A percentile compares a stretch with the other conserved stretches of the same genome.
phyloP scores from a whole-genome alignment of 805 yeast species.

The Starmerella bombi region DNA sequence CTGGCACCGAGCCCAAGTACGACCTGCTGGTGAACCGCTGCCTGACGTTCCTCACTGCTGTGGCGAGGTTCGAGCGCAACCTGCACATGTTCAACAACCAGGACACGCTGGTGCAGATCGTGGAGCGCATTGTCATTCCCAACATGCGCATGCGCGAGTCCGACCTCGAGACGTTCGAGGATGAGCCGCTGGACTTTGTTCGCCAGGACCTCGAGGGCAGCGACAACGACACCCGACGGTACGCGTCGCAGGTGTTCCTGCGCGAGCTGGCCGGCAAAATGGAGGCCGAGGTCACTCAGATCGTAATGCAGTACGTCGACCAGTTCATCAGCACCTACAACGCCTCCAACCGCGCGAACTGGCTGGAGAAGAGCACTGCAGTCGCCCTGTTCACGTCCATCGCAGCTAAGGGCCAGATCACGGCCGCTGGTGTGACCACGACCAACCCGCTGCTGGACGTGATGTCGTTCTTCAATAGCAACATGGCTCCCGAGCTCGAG shows the following conservation, averaged over 20 bases:
- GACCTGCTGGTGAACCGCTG: slow-evolving; percentile 76
- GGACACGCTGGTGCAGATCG: slow-evolving; percentile 55
- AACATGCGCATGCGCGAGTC: slow-evolving; percentile 72
- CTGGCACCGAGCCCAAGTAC: slow-evolving; percentile 59
- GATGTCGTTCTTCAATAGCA: slow-evolving; percentile 65
- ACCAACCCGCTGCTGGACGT: slow-evolving; percentile 78
- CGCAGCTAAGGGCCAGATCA: slow-evolving; percentile 83
- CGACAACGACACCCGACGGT: slow-evolving; percentile 81
- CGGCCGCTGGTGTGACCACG: slow-evolving; percentile 74
- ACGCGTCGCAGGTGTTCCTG: slow-evolving; percentile 84
- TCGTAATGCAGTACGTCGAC: slow-evolving; percentile 59
- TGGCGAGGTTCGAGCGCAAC: slow-evolving; percentile 57
- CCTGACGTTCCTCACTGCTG: slow-evolving; percentile 67
- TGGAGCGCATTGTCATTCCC: slow-evolving; percentile 76
- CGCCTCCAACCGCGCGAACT: slow-evolving; percentile 37
- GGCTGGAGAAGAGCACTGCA: slow-evolving; percentile 83
- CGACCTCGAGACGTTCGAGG: slow-evolving; percentile 89
- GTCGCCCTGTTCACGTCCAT: slow-evolving; percentile 73
- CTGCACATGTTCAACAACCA: slow-evolving; percentile 47
- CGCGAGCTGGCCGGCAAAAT: slow-evolving; percentile 72
- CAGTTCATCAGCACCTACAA: slow-evolving; percentile 45
- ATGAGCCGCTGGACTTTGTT: slow-evolving; percentile 88
- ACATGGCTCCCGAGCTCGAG: slow-evolving; percentile 75
- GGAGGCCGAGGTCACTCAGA: slow-evolving; percentile 58
- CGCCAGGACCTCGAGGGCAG: slow-evolving; percentile 92